Conservation (phyloP, 2,329 filamentous ascomycete genomes). For the Diaporthe nobilis region DNA sequence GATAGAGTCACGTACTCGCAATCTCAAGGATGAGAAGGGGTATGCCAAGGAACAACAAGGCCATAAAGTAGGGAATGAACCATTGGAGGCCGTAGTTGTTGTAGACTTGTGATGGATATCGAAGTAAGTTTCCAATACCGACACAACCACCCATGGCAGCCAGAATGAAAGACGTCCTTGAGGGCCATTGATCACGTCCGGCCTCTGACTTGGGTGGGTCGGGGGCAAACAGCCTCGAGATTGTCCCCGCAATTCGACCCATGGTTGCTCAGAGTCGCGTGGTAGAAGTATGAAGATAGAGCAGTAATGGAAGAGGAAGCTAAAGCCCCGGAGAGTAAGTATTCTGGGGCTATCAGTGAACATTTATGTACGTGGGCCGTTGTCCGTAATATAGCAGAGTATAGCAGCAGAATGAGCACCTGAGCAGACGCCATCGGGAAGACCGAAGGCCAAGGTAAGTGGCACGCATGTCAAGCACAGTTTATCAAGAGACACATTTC, state of each 20-base stretch:
- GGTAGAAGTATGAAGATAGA: neutral
- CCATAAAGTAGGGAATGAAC: neutral
- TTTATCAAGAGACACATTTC: neutral
- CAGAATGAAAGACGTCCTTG: neutral
- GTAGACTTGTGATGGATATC: constrained; percentile 14
- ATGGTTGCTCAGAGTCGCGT: neutral
- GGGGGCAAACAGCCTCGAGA: neutral
- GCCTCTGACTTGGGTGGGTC: neutral
- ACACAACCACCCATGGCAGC: constrained; percentile 18
- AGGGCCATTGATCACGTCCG: neutral
- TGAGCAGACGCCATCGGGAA: neutral
- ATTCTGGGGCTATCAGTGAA: neutral
- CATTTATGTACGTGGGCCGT: neutral
- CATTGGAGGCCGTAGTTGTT: constrained; percentile 14
- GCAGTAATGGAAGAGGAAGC: neutral
- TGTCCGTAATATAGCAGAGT: neutral
- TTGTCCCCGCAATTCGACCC: neutral
- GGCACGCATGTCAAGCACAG: neutral
- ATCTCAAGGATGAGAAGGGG: constrained; percentile 15
- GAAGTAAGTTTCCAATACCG: constrained; percentile 8
- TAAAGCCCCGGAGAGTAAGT: no score
- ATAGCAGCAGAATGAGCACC: neutral
- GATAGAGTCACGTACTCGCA: neutral
- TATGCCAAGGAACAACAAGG: neutral
- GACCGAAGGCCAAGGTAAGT: neutral